A percentile compares a stretch with the other conserved stretches of the same genome.
Conservation (phyloP, 805 yeast species). For the Candida loeiensis region DNA sequence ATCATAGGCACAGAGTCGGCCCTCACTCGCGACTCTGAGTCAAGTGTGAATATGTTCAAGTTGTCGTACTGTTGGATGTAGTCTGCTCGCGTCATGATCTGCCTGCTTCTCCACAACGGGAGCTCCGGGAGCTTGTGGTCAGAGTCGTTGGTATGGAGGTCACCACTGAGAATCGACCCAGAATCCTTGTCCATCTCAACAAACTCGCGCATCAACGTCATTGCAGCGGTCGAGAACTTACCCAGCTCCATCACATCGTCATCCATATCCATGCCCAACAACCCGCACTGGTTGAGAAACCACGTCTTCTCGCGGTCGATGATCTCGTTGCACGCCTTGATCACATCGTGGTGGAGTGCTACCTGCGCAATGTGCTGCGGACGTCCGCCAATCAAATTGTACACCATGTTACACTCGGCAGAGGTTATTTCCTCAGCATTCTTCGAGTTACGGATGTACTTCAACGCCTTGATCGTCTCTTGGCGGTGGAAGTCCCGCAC, state of each 20-base stretch:
- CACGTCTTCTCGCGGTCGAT: constrained; percentile 81
- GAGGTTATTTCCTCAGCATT: constrained; percentile 22
- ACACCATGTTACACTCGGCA: constrained; percentile 48
- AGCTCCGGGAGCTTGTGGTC: constrained; percentile 65
- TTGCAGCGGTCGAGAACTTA: constrained; percentile 69
- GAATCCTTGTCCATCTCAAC: constrained; percentile 59
- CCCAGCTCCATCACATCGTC: constrained; percentile 87
- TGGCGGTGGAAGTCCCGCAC: constrained; percentile 57
- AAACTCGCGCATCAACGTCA: constrained; percentile 65
- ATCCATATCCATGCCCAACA: constrained; percentile 75
- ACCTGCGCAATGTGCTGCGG: constrained; percentile 79
- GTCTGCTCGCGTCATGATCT: constrained; percentile 81
- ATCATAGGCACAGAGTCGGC: constrained; percentile 88
- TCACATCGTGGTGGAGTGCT: constrained; percentile 52
- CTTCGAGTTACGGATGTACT: constrained; percentile 46
- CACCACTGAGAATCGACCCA: constrained; percentile 15
- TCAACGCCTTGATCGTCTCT: constrained; percentile 55
- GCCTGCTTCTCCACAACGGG: constrained; percentile 81
- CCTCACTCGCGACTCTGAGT: constrained; percentile 64
- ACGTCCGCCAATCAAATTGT: constrained; percentile 74
- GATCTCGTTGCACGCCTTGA: constrained; percentile 61
- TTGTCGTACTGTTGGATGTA: constrained; percentile 73
- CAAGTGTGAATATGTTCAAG: constrained; percentile 74
- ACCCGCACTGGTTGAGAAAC: constrained; percentile 80
- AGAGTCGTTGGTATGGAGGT: constrained; percentile 7